Evolutionary conservation across 192 early-diverging fungal genomes (phyloP).

Genomic region (Chytriomyces sp.): DNA sequence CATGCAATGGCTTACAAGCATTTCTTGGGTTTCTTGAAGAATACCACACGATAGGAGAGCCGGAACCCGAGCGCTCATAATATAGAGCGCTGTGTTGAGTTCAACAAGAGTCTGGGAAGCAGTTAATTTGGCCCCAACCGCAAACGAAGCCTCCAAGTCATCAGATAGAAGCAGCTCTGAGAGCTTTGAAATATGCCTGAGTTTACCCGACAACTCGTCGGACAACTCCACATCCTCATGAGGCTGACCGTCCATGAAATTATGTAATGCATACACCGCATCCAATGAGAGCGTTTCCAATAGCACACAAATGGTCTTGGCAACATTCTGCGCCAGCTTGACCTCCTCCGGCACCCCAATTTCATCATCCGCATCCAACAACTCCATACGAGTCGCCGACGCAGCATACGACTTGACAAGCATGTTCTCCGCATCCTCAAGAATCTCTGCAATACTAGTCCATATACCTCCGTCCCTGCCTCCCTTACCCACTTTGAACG

Average conservation of each 20-base stretch:
- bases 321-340: background rate
- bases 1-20: background rate
- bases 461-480: too few species aligned
- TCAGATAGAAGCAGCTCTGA: too few species aligned
- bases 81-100: background rate
- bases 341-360: background rate
- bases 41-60: background rate
- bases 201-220: background rate
- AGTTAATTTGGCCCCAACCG: conserved; percentile 3
- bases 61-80: background rate
- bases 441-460: background rate
- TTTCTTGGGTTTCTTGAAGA: background rate
- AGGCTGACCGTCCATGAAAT: background rate
- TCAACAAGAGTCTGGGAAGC: background rate
- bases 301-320: background rate
- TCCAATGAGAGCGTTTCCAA: background rate
- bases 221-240: background rate
- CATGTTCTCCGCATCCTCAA: background rate
- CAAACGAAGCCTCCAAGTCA: background rate
- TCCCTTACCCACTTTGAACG: too few species aligned
- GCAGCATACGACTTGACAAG: background rate
- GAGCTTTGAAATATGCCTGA: background rate
- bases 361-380: background rate
- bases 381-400: background rate
- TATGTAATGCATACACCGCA: background rate